phyloP scores from a whole-genome alignment of 345 rosid species.

The Leavenworthia alabamica region DNA sequence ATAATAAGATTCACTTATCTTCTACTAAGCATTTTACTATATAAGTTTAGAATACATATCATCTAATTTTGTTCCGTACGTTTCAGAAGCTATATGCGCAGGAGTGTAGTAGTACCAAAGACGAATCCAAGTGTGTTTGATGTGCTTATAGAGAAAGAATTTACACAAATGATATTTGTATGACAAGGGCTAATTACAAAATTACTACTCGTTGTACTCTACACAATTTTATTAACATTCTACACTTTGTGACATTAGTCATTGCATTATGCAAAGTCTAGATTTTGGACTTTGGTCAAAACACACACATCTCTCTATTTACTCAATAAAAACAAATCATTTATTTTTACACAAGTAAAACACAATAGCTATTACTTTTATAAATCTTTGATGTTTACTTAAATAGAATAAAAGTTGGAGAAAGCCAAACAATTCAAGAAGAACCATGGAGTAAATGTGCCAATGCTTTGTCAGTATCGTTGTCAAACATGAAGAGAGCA shows the following conservation, averaged over 20 bases:
- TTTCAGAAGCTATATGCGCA: conserved; percentile 69
- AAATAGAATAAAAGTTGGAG: background rate
- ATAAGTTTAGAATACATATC: background rate
- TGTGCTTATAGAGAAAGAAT: background rate
- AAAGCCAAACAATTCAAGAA: conserved; percentile 27
- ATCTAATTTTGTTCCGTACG: background rate
- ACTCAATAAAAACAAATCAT: conserved; percentile 4
- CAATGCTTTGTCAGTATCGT: conserved; percentile 72
- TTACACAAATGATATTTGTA: background rate
- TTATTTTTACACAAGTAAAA: conserved; percentile 19
- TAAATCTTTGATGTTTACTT: background rate
- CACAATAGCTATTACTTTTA: background rate
- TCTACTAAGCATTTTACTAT: conserved; percentile 1
- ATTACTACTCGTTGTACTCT: conserved; percentile 9
- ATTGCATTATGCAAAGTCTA: conserved; percentile 3
- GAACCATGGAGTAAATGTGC: conserved; percentile 48
- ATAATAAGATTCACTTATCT: background rate
- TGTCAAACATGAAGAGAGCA: conserved; percentile 56
- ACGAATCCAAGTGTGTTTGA: background rate
- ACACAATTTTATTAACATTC: background rate
- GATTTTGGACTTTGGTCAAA: background rate
- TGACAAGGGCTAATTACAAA: conserved; percentile 1
- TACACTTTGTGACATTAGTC: background rate
- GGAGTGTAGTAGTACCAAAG: conserved; percentile 38
- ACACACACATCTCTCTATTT: background rate